Conservation (phyloP, 345 rosid species). For the Erodium maritimum region DNA sequence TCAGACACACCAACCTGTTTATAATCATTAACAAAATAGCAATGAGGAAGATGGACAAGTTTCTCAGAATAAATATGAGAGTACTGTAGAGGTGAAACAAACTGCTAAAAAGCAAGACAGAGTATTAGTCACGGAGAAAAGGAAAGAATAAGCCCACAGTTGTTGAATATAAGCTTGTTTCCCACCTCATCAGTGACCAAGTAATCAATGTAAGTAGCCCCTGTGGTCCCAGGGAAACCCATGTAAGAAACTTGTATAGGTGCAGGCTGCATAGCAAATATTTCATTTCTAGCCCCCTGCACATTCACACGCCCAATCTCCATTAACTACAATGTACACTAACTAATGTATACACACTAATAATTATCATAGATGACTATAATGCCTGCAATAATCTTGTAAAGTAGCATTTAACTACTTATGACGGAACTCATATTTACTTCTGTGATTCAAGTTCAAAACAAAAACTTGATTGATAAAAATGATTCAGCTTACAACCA, state of each 20-base stretch:
- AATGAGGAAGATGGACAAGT: conserved; percentile 92
- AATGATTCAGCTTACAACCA: no score
- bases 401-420: no score
- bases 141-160: neutral
- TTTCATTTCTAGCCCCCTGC: conserved; percentile 98
- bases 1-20: conserved; percentile 49
- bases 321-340: no score
- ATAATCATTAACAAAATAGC: conserved; percentile 98
- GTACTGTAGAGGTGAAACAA: conserved; percentile 70
- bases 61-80: conserved; percentile 89
- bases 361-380: neutral
- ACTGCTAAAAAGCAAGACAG: conserved; percentile 31
- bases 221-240: conserved; percentile 99
- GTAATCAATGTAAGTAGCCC: conserved; percentile 87
- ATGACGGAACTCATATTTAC: no score
- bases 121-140: conserved; percentile 9
- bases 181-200: conserved; percentile 94
- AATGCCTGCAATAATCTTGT: no score
- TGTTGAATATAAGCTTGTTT: neutral
- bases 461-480: no score
- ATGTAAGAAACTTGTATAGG: conserved; percentile 96
- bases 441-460: no score
- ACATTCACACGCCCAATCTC: conserved; percentile 4
- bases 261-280: conserved; percentile 97
- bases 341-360: neutral